Evolutionary conservation across 1,284 basidiomycete genomes (phyloP).

Genomic region (Ceratobasidium sp.): DNA sequence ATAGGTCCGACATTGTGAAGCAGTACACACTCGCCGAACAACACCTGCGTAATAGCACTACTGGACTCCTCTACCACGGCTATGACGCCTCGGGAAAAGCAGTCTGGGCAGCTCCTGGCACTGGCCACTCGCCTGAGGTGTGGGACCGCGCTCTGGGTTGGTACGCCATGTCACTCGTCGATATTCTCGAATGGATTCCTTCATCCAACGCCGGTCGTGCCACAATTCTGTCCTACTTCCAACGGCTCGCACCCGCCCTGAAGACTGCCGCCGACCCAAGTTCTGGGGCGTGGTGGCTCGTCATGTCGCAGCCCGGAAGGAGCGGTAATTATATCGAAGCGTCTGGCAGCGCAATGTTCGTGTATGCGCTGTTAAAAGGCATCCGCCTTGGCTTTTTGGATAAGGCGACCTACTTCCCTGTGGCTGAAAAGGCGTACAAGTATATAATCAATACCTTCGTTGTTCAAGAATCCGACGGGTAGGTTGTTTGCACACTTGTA

Average conservation of each 20-base stretch:
- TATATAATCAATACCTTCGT: constrained; percentile 61
- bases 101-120: constrained; percentile 60
- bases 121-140: constrained; percentile 62
- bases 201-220: constrained; percentile 54
- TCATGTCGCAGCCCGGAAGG: constrained; percentile 63
- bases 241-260: constrained; percentile 56
- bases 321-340: constrained; percentile 64
- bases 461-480: constrained; percentile 52
- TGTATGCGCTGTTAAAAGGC: constrained; percentile 61
- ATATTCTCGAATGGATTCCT: constrained; percentile 60
- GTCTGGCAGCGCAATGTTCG: constrained; percentile 62
- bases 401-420: constrained; percentile 54
- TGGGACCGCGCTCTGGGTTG: constrained; percentile 64
- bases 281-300: constrained; percentile 63
- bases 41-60: constrained; percentile 56
- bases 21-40: constrained; percentile 62
- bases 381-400: constrained; percentile 59
- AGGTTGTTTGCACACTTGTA: background rate
- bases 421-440: constrained; percentile 59
- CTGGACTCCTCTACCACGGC: constrained; percentile 62
- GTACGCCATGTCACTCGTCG: constrained; percentile 65
- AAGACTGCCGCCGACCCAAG: constrained; percentile 58
- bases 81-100: constrained; percentile 56
- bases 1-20: constrained; percentile 55
- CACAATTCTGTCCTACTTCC: constrained; percentile 55